Conservation (phyloP, 148 eudicot genomes). For the Cornus controversa region DNA sequence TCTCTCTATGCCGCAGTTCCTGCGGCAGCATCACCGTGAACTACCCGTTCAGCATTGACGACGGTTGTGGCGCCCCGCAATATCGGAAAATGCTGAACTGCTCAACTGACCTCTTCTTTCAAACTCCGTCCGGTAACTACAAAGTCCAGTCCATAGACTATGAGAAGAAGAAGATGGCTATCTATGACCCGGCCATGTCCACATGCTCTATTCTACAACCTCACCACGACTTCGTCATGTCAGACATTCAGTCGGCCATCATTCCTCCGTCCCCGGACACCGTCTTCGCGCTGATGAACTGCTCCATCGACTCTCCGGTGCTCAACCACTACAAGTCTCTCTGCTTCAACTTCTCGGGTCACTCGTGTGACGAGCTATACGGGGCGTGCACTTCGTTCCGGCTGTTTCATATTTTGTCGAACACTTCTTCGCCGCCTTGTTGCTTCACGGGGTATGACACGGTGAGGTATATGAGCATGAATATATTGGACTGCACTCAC, state of each 20-base stretch:
- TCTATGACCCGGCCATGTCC: slow-evolving; percentile 92
- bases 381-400: slow-evolving; percentile 67
- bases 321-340: slow-evolving; percentile 70
- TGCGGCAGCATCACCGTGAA: slow-evolving; percentile 60
- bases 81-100: slow-evolving; percentile 77
- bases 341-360: slow-evolving; percentile 80
- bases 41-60: slow-evolving; percentile 84
- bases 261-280: slow-evolving; percentile 86
- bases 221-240: slow-evolving; percentile 64
- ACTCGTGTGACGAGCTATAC: slow-evolving; percentile 81
- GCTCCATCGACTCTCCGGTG: slow-evolving; percentile 84
- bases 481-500: slow-evolving; percentile 81
- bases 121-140: slow-evolving; percentile 84
- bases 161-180: slow-evolving; percentile 41
- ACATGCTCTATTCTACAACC: slow-evolving; percentile 92
- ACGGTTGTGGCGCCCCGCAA: slow-evolving; percentile 86
- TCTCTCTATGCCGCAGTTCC: slow-evolving; percentile 51
- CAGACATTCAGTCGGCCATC: slow-evolving; percentile 65
- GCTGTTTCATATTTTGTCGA: slow-evolving; percentile 38
- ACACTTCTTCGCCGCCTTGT: slow-evolving; percentile 43
- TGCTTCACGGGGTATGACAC: slow-evolving; percentile 83
- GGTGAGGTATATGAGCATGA: slow-evolving; percentile 80
- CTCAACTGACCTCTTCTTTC: slow-evolving; percentile 64
- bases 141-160: slow-evolving; percentile 82
- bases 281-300: slow-evolving; percentile 74